These are phyloP conservation scores for Calonectria fujianensis DNA, from an alignment of 2,329 filamentous ascomycete species.

Conservation along the genomic window DNA sequence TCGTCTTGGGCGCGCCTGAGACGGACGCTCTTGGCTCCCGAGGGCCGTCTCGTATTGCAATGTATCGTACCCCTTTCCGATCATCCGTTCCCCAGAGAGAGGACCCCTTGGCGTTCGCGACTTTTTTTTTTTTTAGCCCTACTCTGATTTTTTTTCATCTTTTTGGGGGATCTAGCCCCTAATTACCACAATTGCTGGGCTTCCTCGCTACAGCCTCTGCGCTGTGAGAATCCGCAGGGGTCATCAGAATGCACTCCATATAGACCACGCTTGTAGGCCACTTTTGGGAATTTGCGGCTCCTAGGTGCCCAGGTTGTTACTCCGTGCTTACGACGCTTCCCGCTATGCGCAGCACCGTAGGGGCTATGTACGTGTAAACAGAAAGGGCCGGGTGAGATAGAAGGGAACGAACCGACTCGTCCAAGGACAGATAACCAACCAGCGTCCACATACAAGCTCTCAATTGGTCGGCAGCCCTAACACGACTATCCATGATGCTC, in stretches of 20 bases:
- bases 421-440: constrained; percentile 21
- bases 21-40: constrained; percentile 21
- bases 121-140: constrained; percentile 17
- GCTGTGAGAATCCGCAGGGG: background rate
- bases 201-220: background rate
- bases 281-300: constrained; percentile 14
- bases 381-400: background rate
- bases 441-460: background rate
- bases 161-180: background rate
- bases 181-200: background rate
- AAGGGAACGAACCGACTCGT: background rate
- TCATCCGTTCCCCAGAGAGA: constrained; percentile 9
- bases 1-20: constrained; percentile 15
- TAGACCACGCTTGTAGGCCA: background rate
- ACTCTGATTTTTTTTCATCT: background rate
- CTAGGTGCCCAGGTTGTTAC: constrained; percentile 10
- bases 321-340: constrained; percentile 38
- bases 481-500: background rate
- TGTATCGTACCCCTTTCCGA: constrained; percentile 23
- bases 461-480: background rate
- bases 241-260: background rate
- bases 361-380: constrained; percentile 2
- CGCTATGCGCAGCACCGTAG: constrained; percentile 3
- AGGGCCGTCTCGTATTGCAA: constrained; percentile 31
- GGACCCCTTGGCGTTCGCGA: constrained; percentile 4